Evolutionary conservation across 1,284 basidiomycete genomes (phyloP).

Genomic region (Sporisorium sorghi): DNA sequence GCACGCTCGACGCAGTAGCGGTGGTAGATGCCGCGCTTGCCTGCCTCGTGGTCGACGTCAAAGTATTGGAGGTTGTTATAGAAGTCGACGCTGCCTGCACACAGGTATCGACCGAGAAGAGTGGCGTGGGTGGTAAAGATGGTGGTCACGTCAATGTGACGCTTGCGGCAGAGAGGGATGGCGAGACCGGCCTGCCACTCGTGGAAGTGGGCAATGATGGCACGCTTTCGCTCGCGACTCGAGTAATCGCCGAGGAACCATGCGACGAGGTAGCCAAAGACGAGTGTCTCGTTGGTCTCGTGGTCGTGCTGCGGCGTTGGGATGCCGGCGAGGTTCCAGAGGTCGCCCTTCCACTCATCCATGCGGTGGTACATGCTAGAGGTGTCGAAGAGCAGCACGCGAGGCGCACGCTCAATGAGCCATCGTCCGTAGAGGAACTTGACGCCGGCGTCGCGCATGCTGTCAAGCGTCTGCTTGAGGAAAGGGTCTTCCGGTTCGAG

Average conservation of each 20-base stretch:
- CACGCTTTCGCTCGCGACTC: conserved; percentile 79
- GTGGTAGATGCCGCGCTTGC: conserved; percentile 91
- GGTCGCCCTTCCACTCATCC: conserved; percentile 97
- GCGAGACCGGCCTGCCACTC: conserved; percentile 99
- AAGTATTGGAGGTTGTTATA: conserved; percentile 99
- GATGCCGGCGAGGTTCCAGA: conserved; percentile 98
- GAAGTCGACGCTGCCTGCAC: conserved; percentile 96
- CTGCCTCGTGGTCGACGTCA: conserved; percentile 98
- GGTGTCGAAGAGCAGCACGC: conserved; percentile 94
- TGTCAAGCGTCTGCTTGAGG: conserved; percentile 59
- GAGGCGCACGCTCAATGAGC: conserved; percentile 95
- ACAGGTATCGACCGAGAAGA: conserved; percentile 94
- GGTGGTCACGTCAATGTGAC: conserved; percentile 96
- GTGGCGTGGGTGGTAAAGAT: conserved; percentile 97
- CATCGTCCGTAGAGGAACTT: conserved; percentile 95
- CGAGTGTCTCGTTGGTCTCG: conserved; percentile 98
- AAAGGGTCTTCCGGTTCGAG: conserved; percentile 77
- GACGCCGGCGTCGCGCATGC: conserved; percentile 77
- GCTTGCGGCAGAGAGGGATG: conserved; percentile 93
- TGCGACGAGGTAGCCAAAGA: conserved; percentile 98
- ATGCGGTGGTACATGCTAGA: conserved; percentile 85
- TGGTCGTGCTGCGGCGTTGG: conserved; percentile 94
- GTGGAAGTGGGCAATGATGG: conserved; percentile 97
- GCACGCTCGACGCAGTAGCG: conserved; percentile 97
- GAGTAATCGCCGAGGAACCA: conserved; percentile 99